Evolutionary conservation across 192 early-diverging fungal genomes (phyloP), one percentile per base, ranked within the genome.

Genomic region (Neocallimastix lanati): DNA sequence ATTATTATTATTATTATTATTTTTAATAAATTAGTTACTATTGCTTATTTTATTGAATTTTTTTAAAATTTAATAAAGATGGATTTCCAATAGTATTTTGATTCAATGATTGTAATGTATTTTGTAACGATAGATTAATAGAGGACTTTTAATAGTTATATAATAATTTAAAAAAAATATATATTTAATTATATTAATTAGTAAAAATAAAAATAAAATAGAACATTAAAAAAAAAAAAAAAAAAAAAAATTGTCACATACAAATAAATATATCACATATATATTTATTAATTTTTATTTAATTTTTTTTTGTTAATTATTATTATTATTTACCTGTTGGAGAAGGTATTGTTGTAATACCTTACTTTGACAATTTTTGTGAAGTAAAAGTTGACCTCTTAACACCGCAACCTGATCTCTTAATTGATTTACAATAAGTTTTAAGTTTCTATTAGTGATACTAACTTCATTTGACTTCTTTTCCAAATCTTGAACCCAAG

Each of bases 401-500:
- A 50, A 21, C 16, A 50, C 3, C 1, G 40, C 40, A 21, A 50
- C 40, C 6, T 21, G 40, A 50, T 88, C 87, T 50, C 83, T 82
- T 28, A 88, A 81, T 28, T 84, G 76, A 27, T 78, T 77, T 15
- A 87, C 84, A 9, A 80, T n/a, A 16, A 25, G 13, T 29, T 81
- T 76, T 35, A 88, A 76, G 30, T 80, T 79, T 1, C 79, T 78
- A 78, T 88, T 88, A 13, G 76, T 33, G 28, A 79, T 29, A 18
- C 76, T 38, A 28, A 87, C 77, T 38, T 84, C 82, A 29, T 82
- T 76, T 6, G 83, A 82, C 28, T 81, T 78, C 15, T 40, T n/a
- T 80, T 87, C 81, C 12, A 89, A 81, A 18, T 86, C 86, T 58
- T 85, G 80, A 78, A 85, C 77, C 83, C 86, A 89, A 80, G 81